Base-by-base conservation (phyloP, 164 flowering plant species). In the Amborella trichopoda region DNA sequence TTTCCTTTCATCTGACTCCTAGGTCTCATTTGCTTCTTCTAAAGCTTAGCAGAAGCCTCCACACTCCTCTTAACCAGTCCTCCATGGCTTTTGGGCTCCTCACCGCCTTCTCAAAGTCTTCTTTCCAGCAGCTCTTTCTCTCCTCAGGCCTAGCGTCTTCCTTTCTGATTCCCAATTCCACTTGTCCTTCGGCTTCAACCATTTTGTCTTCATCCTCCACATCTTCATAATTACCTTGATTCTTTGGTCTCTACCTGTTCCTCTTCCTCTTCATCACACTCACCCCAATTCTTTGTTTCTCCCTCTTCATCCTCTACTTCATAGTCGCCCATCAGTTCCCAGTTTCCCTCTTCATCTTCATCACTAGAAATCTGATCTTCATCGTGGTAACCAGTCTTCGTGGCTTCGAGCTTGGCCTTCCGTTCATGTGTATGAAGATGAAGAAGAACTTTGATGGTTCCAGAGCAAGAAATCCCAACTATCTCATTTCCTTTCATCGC, bases 381-480 rank as follows among this genome's bases (percentile, higher is more conserved):
- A 2, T 93, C 95, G 63, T 89, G 95, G 55, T 95, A 89, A 14
- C 97, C 95, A 68, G 83, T 44, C 73, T 89, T 95, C 71, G 70
- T 64, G 55, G 85, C 97, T 61, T 90, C 97, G 76, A 90, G 61
- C 59, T 77, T 83, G 0, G 68, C 77, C 67, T 90, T 90, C 95
- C 95, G 85, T 65, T 90, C 97, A 58, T 71, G 79, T 0, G 95
- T 90, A 50, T 85, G 83, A 9, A 95, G 95, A 73, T 90, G 97
- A 75, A 90, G 48, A 38, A 85, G 37, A 52, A 64, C 61, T 54
- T 0, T 91, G 95, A 64, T 85, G 95, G 40, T 90, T 85, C 16
- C 40, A 39, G 48, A 90, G 49, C 70, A 90, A 59, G 53, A 85
- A 90, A 66, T 61, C 81, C 76, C 83, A 73, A 49, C 95, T 83